A percentile compares a stretch with the other conserved stretches of the same genome.
phyloP scores from a whole-genome alignment of 1,139 yeast genomes.

The Kodamaea ohmeri region DNA sequence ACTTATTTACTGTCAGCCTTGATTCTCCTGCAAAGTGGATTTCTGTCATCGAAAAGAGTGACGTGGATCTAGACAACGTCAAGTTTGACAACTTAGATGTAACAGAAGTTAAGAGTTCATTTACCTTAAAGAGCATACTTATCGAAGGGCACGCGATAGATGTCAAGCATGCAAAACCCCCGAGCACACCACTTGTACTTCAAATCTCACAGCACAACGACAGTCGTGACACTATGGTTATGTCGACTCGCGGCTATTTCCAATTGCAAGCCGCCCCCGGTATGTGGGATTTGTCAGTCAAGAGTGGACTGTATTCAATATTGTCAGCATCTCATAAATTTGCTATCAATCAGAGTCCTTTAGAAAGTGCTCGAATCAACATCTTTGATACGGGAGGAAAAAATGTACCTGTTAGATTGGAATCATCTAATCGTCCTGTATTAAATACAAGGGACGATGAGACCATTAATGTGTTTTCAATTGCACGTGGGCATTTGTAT shows the following conservation, averaged over 20 bases:
- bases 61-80: conserved; percentile 62
- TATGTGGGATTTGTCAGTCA: conserved; percentile 49
- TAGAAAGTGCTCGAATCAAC: conserved; percentile 22
- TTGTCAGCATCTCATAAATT: conserved; percentile 36
- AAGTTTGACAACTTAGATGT: conserved; percentile 32
- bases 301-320: conserved; percentile 45
- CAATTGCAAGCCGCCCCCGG: conserved; percentile 76
- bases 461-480: conserved; percentile 70
- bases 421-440: conserved; percentile 1
- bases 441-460: conserved; percentile 43
- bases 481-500: conserved; percentile 76
- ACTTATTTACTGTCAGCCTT: conserved; percentile 54
- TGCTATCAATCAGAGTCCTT: conserved; percentile 22
- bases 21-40: conserved; percentile 71
- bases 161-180: conserved; percentile 31
- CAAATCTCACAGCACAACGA: conserved; percentile 26
- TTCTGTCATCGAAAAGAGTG: conserved; percentile 45
- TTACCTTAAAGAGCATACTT: conserved; percentile 44
- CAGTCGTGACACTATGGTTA: conserved; percentile 56
- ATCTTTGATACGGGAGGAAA: conserved; percentile 46
- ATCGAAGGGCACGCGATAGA: conserved; percentile 73
- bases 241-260: conserved; percentile 74
- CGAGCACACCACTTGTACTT: conserved; percentile 50
- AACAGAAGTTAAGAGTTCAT: conserved; percentile 17
- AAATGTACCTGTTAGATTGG: conserved; percentile 21